phyloP scores from a whole-genome alignment of 345 rosid species.

The Aurinia saxatilis region DNA sequence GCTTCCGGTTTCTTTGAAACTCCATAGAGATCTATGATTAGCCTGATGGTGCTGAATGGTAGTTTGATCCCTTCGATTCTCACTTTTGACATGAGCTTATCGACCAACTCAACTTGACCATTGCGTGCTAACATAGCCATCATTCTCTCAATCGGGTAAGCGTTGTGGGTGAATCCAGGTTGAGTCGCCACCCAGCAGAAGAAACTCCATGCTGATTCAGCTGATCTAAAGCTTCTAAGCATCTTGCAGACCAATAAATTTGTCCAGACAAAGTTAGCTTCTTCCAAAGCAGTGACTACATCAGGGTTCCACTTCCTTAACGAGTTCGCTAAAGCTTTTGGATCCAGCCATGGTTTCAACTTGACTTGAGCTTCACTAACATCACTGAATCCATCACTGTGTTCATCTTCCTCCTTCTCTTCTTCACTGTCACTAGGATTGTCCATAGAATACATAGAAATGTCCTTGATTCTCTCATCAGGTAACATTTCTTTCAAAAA shows the following conservation, averaged over 20 bases:
- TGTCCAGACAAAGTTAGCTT: slow-evolving; percentile 81
- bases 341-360: slow-evolving; percentile 85
- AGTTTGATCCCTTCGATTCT: slow-evolving; percentile 55
- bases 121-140: slow-evolving; percentile 62
- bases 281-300: slow-evolving; percentile 50
- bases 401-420: slow-evolving; percentile 22
- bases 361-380: slow-evolving; percentile 25
- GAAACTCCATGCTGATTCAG: slow-evolving; percentile 77
- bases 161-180: slow-evolving; percentile 74
- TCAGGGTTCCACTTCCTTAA: slow-evolving; percentile 58
- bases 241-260: slow-evolving; percentile 75
- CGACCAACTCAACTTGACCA: slow-evolving; percentile 64
- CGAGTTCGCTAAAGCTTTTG: slow-evolving; percentile 75
- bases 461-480: slow-evolving; percentile 52
- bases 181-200: slow-evolving; percentile 90
- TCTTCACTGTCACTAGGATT: slow-evolving; percentile 32
- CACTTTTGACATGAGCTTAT: slow-evolving; percentile 56
- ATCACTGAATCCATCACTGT: neutral
- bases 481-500: slow-evolving; percentile 57
- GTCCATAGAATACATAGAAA: slow-evolving; percentile 31
- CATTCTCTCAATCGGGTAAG: slow-evolving; percentile 71
- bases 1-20: slow-evolving; percentile 80
- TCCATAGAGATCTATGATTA: slow-evolving; percentile 77
- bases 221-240: slow-evolving; percentile 61
- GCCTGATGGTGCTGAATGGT: slow-evolving; percentile 72